Base-by-base conservation (phyloP, 768 basidiomycete genomes). In the Kwoniella mangroviensis region DNA sequence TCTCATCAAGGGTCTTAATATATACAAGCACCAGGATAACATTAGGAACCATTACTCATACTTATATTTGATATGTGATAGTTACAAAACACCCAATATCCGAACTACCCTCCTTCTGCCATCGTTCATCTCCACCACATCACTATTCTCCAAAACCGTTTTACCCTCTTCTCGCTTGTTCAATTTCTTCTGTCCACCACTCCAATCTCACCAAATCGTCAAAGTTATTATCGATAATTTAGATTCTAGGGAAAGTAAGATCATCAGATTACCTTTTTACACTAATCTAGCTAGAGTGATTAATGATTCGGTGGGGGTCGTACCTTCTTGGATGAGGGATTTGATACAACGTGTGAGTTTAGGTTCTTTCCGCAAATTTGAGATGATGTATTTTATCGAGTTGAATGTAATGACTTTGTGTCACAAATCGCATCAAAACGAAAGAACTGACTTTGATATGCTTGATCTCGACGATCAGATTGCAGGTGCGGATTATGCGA, bases 91-190 rank as follows among this genome's bases (percentile, higher is more conserved):
- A 40, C 91, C 91, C 1, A 82, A 85, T 53, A 89, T 99, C 82
- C 90, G 92, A n/a, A 96, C 94, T 11, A 94, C 93, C 2, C 86
- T 98, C 22, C 83, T 98, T 69, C 86, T 90, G 63, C 90, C 96
- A 0, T 92, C 92, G 1, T 91, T 92, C 80, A 85, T 93, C 76
- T 82, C 86, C 54, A 96, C 95, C 0, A 86, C 45, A 3, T 13
- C 87, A 2, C 87, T 98, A 79, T 98, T 98, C 84, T 86, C 89
- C 17, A 58, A 70, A 34, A 77, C 78, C 59, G 83, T 79, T 11
- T 83, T 89, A 52, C 89, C 91, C 4, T 76, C 82, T 42, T 85
- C 84, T 66, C 70, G 81, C 28, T 75, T 90, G 51, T 88, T 87
- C 83, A 86, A 85, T 65, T 98, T 98, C 85, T 86, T 94, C 78